phyloP scores from a whole-genome alignment of 2,329 filamentous ascomycete genomes.

The Pestalotiopsis sp. region DNA sequence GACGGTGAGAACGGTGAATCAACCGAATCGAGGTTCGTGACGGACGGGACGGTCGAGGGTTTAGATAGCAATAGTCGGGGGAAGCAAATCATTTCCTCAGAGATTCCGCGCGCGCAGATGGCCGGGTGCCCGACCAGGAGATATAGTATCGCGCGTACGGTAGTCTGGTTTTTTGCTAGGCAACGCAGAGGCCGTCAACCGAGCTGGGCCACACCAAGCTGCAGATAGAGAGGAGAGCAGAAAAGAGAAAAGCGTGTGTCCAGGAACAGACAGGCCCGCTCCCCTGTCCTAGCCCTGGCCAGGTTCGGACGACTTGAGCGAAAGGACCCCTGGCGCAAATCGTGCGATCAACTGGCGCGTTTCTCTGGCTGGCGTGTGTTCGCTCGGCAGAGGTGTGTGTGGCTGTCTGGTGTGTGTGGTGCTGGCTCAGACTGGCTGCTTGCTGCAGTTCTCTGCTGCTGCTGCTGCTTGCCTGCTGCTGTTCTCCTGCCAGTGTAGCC shows the following conservation, averaged over 20 bases:
- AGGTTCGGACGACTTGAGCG: conserved; percentile 1
- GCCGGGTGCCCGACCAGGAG: conserved; percentile 12
- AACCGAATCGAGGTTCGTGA: conserved; percentile 5
- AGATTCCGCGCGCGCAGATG: conserved; percentile 11
- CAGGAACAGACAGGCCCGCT: not conserved
- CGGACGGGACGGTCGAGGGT: conserved; percentile 8
- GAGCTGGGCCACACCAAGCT: conserved; percentile 6
- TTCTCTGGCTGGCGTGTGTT: not conserved
- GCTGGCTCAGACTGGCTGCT: not conserved
- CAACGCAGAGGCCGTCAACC: conserved; percentile 11
- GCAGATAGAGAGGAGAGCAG: not conserved
- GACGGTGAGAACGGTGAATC: conserved; percentile 13
- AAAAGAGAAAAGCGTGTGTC: conserved; percentile 1
- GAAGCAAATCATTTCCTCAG: conserved; percentile 13
- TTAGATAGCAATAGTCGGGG: conserved; percentile 7
- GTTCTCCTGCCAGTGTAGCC: not conserved
- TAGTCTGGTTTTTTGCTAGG: not conserved
- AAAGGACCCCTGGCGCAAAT: conserved; percentile 13
- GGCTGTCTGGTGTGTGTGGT: not conserved
- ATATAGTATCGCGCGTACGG: conserved; percentile 4
- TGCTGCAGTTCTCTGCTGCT: not conserved
- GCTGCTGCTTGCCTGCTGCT: not conserved
- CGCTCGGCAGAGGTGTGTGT: not conserved
- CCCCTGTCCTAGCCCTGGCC: conserved; percentile 3
- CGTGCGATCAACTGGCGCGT: not conserved